Base-by-base conservation (phyloP, 176 grass and related monocot species). In the Echinochloa phyllopogon region DNA sequence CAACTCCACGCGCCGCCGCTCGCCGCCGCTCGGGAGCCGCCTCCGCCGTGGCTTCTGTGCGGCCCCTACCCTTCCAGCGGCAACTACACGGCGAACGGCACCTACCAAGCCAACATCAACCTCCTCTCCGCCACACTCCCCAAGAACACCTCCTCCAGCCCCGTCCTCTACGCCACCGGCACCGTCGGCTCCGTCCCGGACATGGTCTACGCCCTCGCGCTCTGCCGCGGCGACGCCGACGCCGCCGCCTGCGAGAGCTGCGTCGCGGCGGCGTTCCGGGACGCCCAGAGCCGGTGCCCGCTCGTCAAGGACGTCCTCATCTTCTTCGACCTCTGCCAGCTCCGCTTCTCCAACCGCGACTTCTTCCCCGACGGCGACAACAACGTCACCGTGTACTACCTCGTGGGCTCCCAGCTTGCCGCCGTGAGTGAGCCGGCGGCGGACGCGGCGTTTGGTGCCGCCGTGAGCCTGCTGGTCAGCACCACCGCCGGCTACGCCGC, bases 151-250 rank as follows among this genome's bases (percentile, higher is more conserved):
- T 71, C 68, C 12, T 71, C 42, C 5, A 71, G 11, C 6, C 40
- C 42, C 11, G 68, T 16, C 12, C n/a, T 71, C 42, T 71, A 24
- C n/a, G 68, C 42, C 68, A 24, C 0, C 4, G 68, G 14, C 57
- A 58, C 38, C 61, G 39, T 23, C 40, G 92, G 92, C 40, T 0
- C 20, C 5, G 12, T 60, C 36, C 86, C 89, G 0, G 47, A 91
- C 53, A 53, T 39, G 36, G 84, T 86, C 21, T 84, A 58, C 76
- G 92, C 73, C 67, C 71, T 64, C 59, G 80, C 61, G 0, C 64
- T 80, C 43, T 93, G 91, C 85, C 88, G 85, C 38, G 85, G 71
- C 50, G 88, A 90, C 49, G 47, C 66, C 36, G 75, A 82, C 83
- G 13, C 27, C 17, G 66, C 69, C 68, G 11, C 6, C 24, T 93